Evolutionary conservation across 768 basidiomycete species (phyloP).

Genomic region (Psilocybe cubensis): DNA sequence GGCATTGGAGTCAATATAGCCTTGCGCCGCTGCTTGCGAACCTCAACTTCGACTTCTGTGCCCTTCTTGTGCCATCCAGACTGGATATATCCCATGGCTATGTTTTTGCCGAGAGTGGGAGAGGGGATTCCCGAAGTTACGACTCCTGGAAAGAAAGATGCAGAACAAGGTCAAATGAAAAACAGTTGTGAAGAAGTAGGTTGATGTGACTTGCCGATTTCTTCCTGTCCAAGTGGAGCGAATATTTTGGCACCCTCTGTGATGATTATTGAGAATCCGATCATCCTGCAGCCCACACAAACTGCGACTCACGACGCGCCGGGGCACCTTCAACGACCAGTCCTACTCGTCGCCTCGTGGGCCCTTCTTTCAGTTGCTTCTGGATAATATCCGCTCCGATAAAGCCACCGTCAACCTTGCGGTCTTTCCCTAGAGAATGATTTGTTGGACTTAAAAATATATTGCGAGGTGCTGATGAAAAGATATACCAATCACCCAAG

Average conservation of each 20-base stretch:
- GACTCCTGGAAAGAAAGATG: slow-evolving; percentile 43
- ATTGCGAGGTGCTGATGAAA: neutral
- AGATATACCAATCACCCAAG: slow-evolving; percentile 88
- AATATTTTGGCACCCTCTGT: slow-evolving; percentile 82
- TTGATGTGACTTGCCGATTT: slow-evolving; percentile 55
- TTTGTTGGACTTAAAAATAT: neutral
- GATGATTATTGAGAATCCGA: slow-evolving; percentile 10
- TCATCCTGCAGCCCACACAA: slow-evolving; percentile 1
- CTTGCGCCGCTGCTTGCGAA: slow-evolving; percentile 78
- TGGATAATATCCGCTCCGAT: slow-evolving; percentile 79
- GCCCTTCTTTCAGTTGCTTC: slow-evolving; percentile 80
- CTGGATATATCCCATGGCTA: slow-evolving; percentile 88
- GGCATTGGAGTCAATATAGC: slow-evolving; percentile 85
- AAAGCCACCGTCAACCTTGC: slow-evolving; percentile 71
- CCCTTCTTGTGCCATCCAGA: slow-evolving; percentile 90
- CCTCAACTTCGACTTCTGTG: slow-evolving; percentile 81
- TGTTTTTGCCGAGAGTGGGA: slow-evolving; percentile 86
- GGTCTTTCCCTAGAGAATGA: slow-evolving; percentile 69
- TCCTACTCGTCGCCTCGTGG: slow-evolving; percentile 78
- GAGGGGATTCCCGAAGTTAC: slow-evolving; percentile 97
- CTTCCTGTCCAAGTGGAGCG: slow-evolving; percentile 52
- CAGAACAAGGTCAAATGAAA: slow-evolving; percentile 7
- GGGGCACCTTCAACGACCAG: slow-evolving; percentile 83
- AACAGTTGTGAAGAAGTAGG: slow-evolving; percentile 2
- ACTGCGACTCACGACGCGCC: slow-evolving; percentile 67